These are phyloP conservation scores for Beauveria bassiana DNA, from an alignment of 2,329 filamentous ascomycete species.

Conservation along the genomic window DNA sequence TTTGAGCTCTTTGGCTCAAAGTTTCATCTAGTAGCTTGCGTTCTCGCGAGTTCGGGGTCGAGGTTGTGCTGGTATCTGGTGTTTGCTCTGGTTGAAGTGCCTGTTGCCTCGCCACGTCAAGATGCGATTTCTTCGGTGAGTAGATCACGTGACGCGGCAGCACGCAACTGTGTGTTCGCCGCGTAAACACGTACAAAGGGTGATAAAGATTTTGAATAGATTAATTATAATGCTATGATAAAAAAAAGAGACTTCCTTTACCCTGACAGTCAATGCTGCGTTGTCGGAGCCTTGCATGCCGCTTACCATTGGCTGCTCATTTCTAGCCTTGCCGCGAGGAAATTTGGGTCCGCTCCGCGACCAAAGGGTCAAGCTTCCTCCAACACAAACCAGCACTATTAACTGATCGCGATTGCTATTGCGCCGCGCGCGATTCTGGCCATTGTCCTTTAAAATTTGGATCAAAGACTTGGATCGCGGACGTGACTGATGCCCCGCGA, in stretches of 20 bases:
- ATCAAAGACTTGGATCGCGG: not conserved
- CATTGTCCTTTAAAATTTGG: not conserved
- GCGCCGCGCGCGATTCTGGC: slow-evolving; percentile 4
- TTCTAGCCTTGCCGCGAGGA: slow-evolving; percentile 29
- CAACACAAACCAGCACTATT: slow-evolving; percentile 14
- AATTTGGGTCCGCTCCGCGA: slow-evolving; percentile 23
- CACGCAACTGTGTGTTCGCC: not conserved
- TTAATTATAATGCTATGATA: not conserved
- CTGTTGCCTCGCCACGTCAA: not conserved
- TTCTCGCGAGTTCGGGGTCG: not conserved
- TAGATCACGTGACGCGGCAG: not conserved
- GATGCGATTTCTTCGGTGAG: not conserved
- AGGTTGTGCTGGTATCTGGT: not conserved
- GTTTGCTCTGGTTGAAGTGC: not conserved
- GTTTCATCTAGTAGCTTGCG: slow-evolving; percentile 1
- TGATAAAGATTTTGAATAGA: too few relatives aligned
- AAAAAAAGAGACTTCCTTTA: not conserved
- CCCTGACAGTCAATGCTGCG: not conserved
- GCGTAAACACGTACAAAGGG: too few relatives aligned
- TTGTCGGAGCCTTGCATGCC: slow-evolving; percentile 18
- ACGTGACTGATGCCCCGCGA: not conserved
- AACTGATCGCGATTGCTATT: not conserved
- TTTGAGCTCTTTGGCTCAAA: slow-evolving; percentile 8
- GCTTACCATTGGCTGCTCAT: not conserved
- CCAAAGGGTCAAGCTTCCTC: slow-evolving; percentile 12